phyloP scores from a whole-genome alignment of 352 stramenopile species.

The Globisporangium echinulatum region DNA sequence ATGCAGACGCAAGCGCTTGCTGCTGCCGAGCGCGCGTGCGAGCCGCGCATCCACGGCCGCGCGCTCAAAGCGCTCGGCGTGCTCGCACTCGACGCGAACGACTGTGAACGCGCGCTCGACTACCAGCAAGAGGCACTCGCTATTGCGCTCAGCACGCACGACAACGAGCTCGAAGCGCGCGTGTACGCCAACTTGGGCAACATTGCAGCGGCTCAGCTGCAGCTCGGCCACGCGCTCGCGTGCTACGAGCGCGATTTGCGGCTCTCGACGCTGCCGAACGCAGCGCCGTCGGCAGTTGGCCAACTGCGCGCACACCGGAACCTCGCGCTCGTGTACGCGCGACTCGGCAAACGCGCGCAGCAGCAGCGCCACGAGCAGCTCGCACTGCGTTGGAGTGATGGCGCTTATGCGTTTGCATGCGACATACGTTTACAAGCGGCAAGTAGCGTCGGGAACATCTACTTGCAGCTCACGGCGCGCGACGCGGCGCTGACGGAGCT shows the following conservation, averaged over 20 bases:
- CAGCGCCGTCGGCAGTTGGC: constrained; percentile 37
- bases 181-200: constrained; percentile 80
- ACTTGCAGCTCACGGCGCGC: constrained; percentile 37
- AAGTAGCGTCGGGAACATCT: constrained; percentile 58
- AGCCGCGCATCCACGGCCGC: constrained; percentile 38
- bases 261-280: constrained; percentile 31
- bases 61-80: constrained; percentile 64
- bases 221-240: constrained; percentile 51
- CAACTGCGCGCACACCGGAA: constrained; percentile 61
- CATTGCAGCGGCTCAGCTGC: constrained; percentile 37
- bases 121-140: constrained; percentile 59
- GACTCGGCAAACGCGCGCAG: constrained; percentile 34
- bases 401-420: constrained; percentile 29
- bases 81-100: constrained; percentile 39
- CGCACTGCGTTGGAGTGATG: constrained; percentile 12
- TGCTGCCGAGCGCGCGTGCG: constrained; percentile 27
- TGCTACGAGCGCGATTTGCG: constrained; percentile 60
- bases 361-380: constrained; percentile 36
- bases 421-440: constrained; percentile 41
- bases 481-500: constrained; percentile 33
- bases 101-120: constrained; percentile 36
- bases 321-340: constrained; percentile 55
- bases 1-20: constrained; percentile 51
- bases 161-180: constrained; percentile 61
- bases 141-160: constrained; percentile 35